A percentile compares a stretch with the other conserved stretches of the same genome.
phyloP scores from a whole-genome alignment of 495 filamentous ascomycete species.

The Hypoxylon fuscum region DNA sequence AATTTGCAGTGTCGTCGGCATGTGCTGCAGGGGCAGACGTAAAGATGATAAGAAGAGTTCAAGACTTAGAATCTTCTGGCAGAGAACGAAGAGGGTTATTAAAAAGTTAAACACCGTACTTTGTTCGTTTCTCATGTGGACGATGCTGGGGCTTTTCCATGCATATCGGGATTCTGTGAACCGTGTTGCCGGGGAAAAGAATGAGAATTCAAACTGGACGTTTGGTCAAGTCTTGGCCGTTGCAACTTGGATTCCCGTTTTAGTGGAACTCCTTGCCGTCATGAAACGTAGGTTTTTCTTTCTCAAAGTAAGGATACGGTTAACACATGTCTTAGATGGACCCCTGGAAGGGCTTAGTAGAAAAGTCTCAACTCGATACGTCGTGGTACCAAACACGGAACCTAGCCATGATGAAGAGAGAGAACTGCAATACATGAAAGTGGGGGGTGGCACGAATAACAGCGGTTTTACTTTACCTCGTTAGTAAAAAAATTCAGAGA shows the following conservation, averaged over 20 bases:
- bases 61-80: background rate
- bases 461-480: too few species aligned
- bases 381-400: background rate
- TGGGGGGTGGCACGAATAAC: too few species aligned
- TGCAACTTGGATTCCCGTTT: conserved; percentile 20
- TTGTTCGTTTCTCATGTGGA: conserved; percentile 23
- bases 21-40: background rate
- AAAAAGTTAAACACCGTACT: background rate
- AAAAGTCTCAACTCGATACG: conserved; percentile 20
- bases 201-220: conserved; percentile 23
- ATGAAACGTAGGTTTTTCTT: conserved; percentile 7
- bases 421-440: background rate
- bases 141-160: conserved; percentile 19
- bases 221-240: conserved; percentile 26
- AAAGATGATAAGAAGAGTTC: background rate
- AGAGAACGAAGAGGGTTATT: background rate
- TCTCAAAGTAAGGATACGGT: background rate
- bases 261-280: conserved; percentile 17
- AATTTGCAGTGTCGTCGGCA: conserved; percentile 10
- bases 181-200: conserved; percentile 4
- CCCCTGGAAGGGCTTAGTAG: conserved; percentile 12
- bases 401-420: background rate
- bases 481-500: too few species aligned
- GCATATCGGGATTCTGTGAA: conserved; percentile 6
- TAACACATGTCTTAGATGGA: conserved; percentile 14